These are phyloP conservation scores for Neurospora pannonica DNA, from an alignment of 495 filamentous ascomycete genomes.

Conservation along the genomic window DNA sequence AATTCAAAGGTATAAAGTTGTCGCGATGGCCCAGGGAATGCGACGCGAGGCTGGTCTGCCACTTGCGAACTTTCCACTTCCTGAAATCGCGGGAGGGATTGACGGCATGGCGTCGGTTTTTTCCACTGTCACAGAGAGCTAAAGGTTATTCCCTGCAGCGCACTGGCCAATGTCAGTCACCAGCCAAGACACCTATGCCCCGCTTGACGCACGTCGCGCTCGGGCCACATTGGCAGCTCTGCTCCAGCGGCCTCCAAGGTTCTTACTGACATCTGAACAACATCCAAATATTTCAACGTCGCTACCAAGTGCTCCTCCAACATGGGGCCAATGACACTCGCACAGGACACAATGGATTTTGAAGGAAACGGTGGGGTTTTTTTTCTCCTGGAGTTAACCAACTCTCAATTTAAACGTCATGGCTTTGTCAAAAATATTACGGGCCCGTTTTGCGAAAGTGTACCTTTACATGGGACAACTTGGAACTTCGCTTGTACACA, in stretches of 20 bases:
- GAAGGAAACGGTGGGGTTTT: neutral
- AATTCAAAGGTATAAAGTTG: neutral
- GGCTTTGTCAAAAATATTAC: neutral
- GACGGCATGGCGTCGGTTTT: neutral
- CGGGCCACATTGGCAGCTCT: neutral
- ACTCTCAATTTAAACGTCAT: neutral
- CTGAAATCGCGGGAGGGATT: neutral
- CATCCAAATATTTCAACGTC: neutral
- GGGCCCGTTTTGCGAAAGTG: neutral
- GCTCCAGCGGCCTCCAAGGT: neutral
- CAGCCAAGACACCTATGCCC: neutral
- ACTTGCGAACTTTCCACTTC: neutral
- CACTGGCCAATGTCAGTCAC: neutral
- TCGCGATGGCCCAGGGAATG: neutral
- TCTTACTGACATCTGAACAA: neutral
- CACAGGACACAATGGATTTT: neutral
- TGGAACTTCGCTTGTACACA: neutral
- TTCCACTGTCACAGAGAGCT: neutral
- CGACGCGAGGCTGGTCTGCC: conserved; percentile 3
- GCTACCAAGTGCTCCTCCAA: neutral
- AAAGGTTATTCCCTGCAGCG: neutral
- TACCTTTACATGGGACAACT: neutral
- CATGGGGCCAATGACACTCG: neutral
- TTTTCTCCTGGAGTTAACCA: neutral
- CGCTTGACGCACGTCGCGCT: neutral